Base-by-base conservation (phyloP, 2,329 filamentous ascomycete genomes). In the Scedosporium apiospermum region DNA sequence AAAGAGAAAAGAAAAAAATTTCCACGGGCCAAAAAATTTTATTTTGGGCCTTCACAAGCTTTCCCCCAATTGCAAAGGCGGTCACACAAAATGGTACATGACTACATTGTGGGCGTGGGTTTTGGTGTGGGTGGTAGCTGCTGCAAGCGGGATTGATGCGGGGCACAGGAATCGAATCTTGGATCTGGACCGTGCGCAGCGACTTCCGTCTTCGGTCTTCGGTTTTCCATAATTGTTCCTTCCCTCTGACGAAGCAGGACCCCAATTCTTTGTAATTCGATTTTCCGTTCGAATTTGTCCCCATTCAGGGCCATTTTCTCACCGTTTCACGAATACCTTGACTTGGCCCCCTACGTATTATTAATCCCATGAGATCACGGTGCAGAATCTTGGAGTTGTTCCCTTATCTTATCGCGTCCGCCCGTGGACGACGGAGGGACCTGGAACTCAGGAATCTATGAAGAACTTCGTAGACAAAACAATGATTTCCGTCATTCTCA, bases 41-140 rank as follows among this genome's bases (percentile, higher is more conserved):
- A 57, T 62, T 78, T 77, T 78, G 34, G 34, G 34, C 78, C 78
- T 75, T 70, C 70, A 68, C 62, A 53, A 42, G 51, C 58, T 38
- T 38, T 38, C 34, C 34, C 34, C 34, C 34, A 38, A 38, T 38
- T 38, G 34, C 34, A 38, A 38, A 38, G 34, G 34, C 34, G 34
- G 34, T 38, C 34, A 38, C 34, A 38, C 34, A 12, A 38, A 38
- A 38, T 38, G 34, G 34, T 38, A 38, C 34, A 38, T 38, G 12
- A 14, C 34, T 23, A 30, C 18, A 14, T 55, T 27, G 18, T 14
- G 44, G 44, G 18, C 18, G 21, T 23, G 51, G 12, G 51, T 26
- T 16, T 23, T 12, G 51, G 18, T 18, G 51, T 9, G 14, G 16
- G 14, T 49, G 51, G 51, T 23, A 4, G 51, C 23, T 18, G 21